phyloP scores from a whole-genome alignment of 176 grass and related monocot genomes.

The Dendrocalamus sinicus region DNA sequence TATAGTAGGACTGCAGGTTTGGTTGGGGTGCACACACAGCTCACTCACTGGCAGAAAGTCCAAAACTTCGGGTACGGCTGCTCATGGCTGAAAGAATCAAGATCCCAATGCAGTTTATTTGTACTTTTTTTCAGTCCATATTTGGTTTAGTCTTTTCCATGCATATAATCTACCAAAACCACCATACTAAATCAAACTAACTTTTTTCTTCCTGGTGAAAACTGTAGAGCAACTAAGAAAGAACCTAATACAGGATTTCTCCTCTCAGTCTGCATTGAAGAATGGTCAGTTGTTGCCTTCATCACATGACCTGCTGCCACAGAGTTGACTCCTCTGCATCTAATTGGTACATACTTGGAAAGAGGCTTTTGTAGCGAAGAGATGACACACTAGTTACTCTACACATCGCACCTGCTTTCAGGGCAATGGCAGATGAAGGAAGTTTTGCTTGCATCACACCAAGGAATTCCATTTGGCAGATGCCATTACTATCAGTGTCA shows the following conservation, averaged over 20 bases:
- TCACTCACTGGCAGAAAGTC: constrained; percentile 32
- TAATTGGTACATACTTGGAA: constrained; percentile 18
- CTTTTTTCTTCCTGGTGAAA: neutral
- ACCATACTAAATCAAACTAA: constrained; percentile 26
- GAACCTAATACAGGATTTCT: neutral
- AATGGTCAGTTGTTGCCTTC: constrained; percentile 35
- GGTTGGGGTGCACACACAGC: constrained; percentile 3
- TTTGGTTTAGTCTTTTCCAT: constrained; percentile 22
- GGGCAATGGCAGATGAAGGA: constrained; percentile 7
- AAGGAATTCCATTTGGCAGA: constrained; percentile 27
- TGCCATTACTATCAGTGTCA: neutral
- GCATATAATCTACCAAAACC: constrained; percentile 28
- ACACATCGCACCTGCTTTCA: neutral
- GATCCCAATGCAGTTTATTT: constrained; percentile 30
- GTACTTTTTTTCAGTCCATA: constrained; percentile 26
- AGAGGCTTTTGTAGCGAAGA: neutral
- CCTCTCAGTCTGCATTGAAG: constrained; percentile 37
- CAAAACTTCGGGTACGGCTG: constrained; percentile 21
- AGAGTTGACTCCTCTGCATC: constrained; percentile 22
- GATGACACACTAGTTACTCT: neutral
- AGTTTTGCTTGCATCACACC: neutral
- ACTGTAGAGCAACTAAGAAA: constrained; percentile 33
- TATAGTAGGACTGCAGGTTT: neutral
- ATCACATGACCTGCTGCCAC: constrained; percentile 41
- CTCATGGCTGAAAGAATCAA: constrained; percentile 29